Percentiles rank a stretch among this genome's conserved stretches.
Evolutionary conservation across 345 rosid species (phyloP).

Genomic region (Mallotus nudiflorus): DNA sequence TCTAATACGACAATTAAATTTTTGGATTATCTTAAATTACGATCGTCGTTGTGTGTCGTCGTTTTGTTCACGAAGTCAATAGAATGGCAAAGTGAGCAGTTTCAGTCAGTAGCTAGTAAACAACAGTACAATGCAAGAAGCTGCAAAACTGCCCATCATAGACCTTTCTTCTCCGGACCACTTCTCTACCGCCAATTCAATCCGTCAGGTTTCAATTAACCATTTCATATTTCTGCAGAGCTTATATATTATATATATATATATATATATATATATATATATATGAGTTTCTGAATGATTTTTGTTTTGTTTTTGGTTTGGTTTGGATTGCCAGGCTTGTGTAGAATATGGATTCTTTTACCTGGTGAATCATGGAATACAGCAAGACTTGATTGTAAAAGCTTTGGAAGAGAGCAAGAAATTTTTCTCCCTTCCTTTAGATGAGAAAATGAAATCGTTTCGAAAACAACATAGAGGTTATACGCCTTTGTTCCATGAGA

Average conservation of each 20-base stretch:
- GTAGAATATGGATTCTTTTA: conserved; percentile 78
- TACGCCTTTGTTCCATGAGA: conserved; percentile 55
- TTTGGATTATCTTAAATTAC: too few relatives aligned
- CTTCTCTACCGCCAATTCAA: conserved; percentile 20
- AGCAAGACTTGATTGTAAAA: conserved; percentile 41
- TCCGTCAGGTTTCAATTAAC: conserved; percentile 13
- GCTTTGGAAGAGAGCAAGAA: conserved; percentile 53
- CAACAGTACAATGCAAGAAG: not conserved
- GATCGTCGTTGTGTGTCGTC: too few relatives aligned
- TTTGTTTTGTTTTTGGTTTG: too few relatives aligned
- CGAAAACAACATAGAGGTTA: conserved; percentile 58
- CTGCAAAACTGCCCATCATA: conserved; percentile 26
- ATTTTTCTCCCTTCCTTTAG: conserved; percentile 62
- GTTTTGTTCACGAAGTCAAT: too few relatives aligned
- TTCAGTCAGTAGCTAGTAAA: not conserved
- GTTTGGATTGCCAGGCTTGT: conserved; percentile 85
- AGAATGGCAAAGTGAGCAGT: too few relatives aligned
- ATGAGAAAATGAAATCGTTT: conserved; percentile 49
- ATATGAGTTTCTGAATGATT: too few relatives aligned
- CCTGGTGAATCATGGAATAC: conserved; percentile 74
- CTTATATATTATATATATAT: too few relatives aligned
- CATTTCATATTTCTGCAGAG: too few relatives aligned
- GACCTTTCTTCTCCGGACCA: conserved; percentile 23
- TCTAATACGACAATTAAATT: too few relatives aligned
- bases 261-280: too few relatives aligned